Conservation (phyloP, 371 early-diverging fungal species). For the Thermomucor indicae-seudaticae region DNA sequence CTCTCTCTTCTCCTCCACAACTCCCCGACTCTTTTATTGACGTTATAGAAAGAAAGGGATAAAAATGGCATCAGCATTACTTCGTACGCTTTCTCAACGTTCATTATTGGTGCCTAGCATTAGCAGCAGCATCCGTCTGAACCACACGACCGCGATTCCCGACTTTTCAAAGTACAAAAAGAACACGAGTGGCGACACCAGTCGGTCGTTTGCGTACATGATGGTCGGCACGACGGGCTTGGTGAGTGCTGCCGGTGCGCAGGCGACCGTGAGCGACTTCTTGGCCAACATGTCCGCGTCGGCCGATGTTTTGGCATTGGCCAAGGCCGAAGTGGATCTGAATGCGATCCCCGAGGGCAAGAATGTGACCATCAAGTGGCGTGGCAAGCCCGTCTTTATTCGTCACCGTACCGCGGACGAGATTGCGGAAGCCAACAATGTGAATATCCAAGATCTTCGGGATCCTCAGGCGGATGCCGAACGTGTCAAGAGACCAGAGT, state of each 20-base stretch:
- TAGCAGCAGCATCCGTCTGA: too few species aligned
- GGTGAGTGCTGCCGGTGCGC: slow-evolving; percentile 82
- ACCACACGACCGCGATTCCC: slow-evolving; percentile 61
- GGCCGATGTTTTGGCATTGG: slow-evolving; percentile 96
- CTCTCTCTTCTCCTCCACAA: too few species aligned
- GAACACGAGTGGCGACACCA: slow-evolving; percentile 58
- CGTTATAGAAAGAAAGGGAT: too few species aligned
- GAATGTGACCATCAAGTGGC: slow-evolving; percentile 97
- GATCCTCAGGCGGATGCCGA: slow-evolving; percentile 93
- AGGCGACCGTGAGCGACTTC: slow-evolving; percentile 90
- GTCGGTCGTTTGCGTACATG: slow-evolving; percentile 86
- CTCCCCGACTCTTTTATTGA: too few species aligned
- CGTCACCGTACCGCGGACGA: slow-evolving; percentile 95
- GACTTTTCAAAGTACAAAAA: slow-evolving; percentile 66
- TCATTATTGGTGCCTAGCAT: too few species aligned
- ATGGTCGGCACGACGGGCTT: slow-evolving; percentile 92
- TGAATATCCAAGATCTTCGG: slow-evolving; percentile 75
- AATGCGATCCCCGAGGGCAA: slow-evolving; percentile 92
- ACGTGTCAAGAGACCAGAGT: slow-evolving; percentile 89
- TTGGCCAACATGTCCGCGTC: slow-evolving; percentile 91
- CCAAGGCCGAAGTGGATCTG: slow-evolving; percentile 95
- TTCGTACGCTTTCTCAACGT: too few species aligned
- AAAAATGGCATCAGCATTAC: too few species aligned
- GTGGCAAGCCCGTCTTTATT: slow-evolving; percentile 98
- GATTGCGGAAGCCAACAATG: slow-evolving; percentile 88